A percentile compares a stretch with the other conserved stretches of the same genome.
Conservation (phyloP, 176 grass and related monocot genomes). For the Oryza australiensis region DNA sequence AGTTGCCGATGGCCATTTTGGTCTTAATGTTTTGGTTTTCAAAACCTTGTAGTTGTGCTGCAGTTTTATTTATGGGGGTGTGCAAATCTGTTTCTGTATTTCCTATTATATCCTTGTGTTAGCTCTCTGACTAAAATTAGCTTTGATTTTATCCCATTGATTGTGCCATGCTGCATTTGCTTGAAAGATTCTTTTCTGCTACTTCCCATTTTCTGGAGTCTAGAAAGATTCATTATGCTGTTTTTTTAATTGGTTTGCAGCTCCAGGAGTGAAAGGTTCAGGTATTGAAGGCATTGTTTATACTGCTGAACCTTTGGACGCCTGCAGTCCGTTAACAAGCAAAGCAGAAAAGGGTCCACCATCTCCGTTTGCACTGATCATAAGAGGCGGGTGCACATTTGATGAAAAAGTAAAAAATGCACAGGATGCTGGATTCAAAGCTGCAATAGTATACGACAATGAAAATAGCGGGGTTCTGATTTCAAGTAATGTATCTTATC, state of each 20-base stretch:
- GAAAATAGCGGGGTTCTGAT: constrained; percentile 67
- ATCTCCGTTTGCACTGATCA: constrained; percentile 64
- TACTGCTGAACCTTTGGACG: constrained; percentile 73
- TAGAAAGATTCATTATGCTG: constrained; percentile 18
- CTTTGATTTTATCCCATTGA: neutral
- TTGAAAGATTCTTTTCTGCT: neutral
- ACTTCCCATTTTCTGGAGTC: neutral
- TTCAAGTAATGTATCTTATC: constrained; percentile 73
- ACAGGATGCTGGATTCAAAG: constrained; percentile 89
- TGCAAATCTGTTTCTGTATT: neutral
- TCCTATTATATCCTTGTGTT: neutral
- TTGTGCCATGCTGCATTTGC: neutral
- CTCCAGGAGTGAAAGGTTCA: constrained; percentile 72
- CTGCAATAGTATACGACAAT: constrained; percentile 84
- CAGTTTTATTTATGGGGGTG: constrained; percentile 2
- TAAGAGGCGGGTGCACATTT: constrained; percentile 83
- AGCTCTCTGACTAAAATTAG: neutral
- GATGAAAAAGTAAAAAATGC: constrained; percentile 83
- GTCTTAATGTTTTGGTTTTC: constrained; percentile 6
- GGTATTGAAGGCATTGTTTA: constrained; percentile 70
- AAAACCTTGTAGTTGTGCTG: neutral
- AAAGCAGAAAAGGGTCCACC: constrained; percentile 40
- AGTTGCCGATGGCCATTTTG: neutral
- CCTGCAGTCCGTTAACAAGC: constrained; percentile 58
- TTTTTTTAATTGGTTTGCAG: constrained; percentile 60